A percentile compares a stretch with the other conserved stretches of the same genome.
Conservation (phyloP, 2,329 filamentous ascomycete genomes). For the Fusarium poae region DNA sequence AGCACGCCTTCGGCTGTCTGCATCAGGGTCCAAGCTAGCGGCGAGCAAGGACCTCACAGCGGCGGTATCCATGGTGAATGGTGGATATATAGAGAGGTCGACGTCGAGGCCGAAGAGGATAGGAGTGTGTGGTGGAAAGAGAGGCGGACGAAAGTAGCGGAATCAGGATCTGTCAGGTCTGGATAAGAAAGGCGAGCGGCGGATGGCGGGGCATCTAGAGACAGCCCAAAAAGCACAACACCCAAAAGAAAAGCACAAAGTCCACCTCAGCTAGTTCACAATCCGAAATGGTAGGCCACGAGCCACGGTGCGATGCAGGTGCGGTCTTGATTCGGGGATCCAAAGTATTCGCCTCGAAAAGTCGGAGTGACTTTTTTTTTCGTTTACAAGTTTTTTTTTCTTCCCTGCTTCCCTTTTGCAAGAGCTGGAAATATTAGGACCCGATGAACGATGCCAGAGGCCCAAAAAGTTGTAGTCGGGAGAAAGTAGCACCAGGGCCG, state of each 20-base stretch:
- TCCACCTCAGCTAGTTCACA: conserved; percentile 35
- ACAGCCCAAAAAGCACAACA: conserved; percentile 37
- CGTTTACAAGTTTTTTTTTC: conserved; percentile 11
- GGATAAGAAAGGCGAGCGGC: conserved; percentile 46
- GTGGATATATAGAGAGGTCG: conserved; percentile 42
- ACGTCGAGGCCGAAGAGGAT: conserved; percentile 46
- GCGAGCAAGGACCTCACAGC: conserved; percentile 81
- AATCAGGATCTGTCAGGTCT: conserved; percentile 51
- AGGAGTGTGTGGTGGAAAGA: conserved; percentile 40
- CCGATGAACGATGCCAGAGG: conserved; percentile 42
- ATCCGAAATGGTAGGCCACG: conserved; percentile 32
- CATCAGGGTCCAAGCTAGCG: conserved; percentile 80
- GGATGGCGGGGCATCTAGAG: conserved; percentile 51
- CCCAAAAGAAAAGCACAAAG: conserved; percentile 39
- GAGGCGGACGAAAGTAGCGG: conserved; percentile 43
- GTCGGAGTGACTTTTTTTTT: conserved; percentile 21
- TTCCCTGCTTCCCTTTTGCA: conserved; percentile 21
- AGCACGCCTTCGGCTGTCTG: conserved; percentile 80
- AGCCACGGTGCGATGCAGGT: conserved; percentile 30
- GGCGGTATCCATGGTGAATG: conserved; percentile 75
- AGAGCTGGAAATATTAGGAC: conserved; percentile 37
- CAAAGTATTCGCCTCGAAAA: conserved; percentile 24
- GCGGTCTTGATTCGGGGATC: conserved; percentile 13
- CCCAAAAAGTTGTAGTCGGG: conserved; percentile 43
- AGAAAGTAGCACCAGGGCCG: conserved; percentile 41